Evolutionary conservation across 345 rosid species (phyloP), one percentile per base, ranked within the genome.

Genomic region (Eutrema heterophyllum): DNA sequence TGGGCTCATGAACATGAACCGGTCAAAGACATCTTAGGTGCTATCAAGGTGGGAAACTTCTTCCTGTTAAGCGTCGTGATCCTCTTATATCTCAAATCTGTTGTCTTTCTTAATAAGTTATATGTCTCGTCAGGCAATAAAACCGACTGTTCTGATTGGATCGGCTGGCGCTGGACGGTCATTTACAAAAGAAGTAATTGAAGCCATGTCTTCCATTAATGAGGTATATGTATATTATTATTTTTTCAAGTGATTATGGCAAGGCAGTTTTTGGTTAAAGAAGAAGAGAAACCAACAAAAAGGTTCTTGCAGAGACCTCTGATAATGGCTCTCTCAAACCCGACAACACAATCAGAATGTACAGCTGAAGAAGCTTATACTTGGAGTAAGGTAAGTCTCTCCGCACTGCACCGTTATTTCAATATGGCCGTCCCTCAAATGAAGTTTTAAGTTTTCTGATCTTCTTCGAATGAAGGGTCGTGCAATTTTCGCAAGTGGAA

Each of bases 1-100:
- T 95, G 99, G 99, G 98, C 98, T 83, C 99, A 92, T 74, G 94
- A 87, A 49, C 94, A 87, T 70, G 89, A 90, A 59, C 90, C 98
- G 38, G 84, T 92, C 69, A 78, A 81, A 68, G 84, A 79, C 58
- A 90, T 95, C 49, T 78, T 90, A 67, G 86, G 81, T 67, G 90
- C 97, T 75, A 91, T 90, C 76, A 86, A 92, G 92, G 98, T 94
- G 45, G 8, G 49, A 58, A 72, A 73, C 62, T 24, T 36, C 32
- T 68, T 52, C 50, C 11, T 70, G 1, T 9, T 11, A 58, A 48
- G 54, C 12, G 0, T 46, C 6, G 15, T 43, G 7, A 52, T 11
- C 18, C 27, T 67, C 18, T 53, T 29, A 29, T 29, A 30, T 69
- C 64, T 64, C 40, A 7, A 21, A 3, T 71, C 62, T 52, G 26